Percentiles rank a stretch among this genome's conserved stretches.
Evolutionary conservation across 148 eudicot genomes (phyloP).

Genomic region (Rhododendron ovatum): DNA sequence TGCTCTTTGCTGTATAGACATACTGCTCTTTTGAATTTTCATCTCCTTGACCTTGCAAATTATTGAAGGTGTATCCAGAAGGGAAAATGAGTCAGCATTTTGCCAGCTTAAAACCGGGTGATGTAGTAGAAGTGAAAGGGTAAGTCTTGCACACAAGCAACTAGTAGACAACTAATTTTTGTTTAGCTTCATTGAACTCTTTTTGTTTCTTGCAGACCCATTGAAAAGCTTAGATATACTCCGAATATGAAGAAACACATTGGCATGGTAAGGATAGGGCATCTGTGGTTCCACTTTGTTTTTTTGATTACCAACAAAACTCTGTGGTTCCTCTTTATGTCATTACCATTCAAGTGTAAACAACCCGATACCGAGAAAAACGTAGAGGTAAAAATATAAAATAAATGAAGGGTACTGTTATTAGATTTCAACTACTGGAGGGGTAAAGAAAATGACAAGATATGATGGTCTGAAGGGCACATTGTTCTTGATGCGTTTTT

Average conservation of each 20-base stretch:
- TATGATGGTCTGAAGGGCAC: background rate
- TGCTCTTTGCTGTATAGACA: background rate
- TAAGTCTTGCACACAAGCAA: slow-evolving; percentile 17
- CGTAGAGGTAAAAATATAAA: background rate
- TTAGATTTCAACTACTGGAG: background rate
- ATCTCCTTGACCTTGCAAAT: background rate
- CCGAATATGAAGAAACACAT: slow-evolving; percentile 99
- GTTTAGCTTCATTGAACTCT: slow-evolving; percentile 3
- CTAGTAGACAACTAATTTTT: background rate
- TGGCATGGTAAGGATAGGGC: slow-evolving; percentile 74
- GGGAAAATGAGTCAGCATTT: slow-evolving; percentile 99
- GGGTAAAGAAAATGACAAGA: background rate
- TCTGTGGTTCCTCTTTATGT: background rate
- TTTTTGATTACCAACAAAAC: no score
- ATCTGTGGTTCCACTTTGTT: background rate
- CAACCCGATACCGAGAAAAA: background rate
- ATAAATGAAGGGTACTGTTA: background rate
- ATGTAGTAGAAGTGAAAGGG: slow-evolving; percentile 98
- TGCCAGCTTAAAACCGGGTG: slow-evolving; percentile 87
- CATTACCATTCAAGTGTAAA: background rate
- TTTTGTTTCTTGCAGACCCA: slow-evolving; percentile 59
- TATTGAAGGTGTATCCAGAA: slow-evolving; percentile 78
- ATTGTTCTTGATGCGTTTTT: background rate
- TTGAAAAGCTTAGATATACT: slow-evolving; percentile 85
- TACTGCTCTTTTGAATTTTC: background rate